Base-by-base conservation (phyloP, 495 filamentous ascomycete species). In the Daldinia concentrica region DNA sequence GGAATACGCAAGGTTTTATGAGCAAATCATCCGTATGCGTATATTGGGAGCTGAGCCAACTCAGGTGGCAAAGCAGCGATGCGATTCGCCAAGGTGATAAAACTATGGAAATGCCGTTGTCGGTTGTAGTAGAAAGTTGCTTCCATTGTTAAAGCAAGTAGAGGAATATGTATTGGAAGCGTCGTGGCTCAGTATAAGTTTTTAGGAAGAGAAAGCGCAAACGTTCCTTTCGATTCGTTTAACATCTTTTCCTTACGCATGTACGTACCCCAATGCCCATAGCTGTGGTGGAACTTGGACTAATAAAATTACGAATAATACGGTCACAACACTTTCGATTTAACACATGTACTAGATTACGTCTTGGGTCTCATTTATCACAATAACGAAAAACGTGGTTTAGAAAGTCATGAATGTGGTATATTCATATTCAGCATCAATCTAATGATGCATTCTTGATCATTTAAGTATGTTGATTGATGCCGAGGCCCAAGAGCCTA, bases 371-470 rank as follows among this genome's bases (percentile, higher is more conserved):
- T 56, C 24, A 54, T 48, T 37, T 30, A 22, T 57, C 54, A 57
- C 54, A 22, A n/a, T 36, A 36, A 22, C 30, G 29, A 15, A 32
- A 57, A 36, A 14, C 2, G 7, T 45, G 6, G 39, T 60, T 41
- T 58, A 8, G 2, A 24, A 17, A 43, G 29, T 37, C 50, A 68
- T 29, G 57, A 64, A 59, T 54, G 29, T 66, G 34, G 52, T 71
- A 57, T 66, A 70, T 70, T 72, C 58, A 48, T 63, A 37, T 3
- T 26, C 51, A 26, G 62, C 66, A 61, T 70, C 68, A 57, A 58
- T 26, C 57, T 58, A 51, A 45, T 58, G 48, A 52, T 59, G 64
- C 64, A 56, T 58, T 24, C 41, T 41, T 58, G 37, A 62, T 59
- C 56, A 74, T 56, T 61, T 52, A 17, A 55, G 60, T 48, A 65